phyloP scores from a whole-genome alignment of 306 rosid genomes.

The Crataegus laevigata region DNA sequence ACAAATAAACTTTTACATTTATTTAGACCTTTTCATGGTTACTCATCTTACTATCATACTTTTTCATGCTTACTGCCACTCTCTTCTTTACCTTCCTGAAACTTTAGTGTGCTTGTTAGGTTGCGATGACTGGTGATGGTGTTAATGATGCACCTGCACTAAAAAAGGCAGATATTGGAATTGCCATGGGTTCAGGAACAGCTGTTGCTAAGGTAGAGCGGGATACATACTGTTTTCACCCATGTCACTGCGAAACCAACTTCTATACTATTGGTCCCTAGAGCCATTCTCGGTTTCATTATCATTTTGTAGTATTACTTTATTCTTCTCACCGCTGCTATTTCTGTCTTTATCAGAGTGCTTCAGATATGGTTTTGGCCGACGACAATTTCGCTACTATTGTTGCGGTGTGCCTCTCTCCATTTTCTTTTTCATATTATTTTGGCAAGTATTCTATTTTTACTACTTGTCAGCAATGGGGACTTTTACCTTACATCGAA shows the following conservation, averaged over 20 bases:
- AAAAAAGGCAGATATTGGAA: slow-evolving; percentile 95
- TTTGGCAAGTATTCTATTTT: neutral
- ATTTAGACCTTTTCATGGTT: too few relatives aligned
- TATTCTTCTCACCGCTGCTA: slow-evolving; percentile 1
- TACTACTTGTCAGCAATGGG: neutral
- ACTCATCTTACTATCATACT: neutral
- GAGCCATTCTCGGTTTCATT: neutral
- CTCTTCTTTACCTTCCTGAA: neutral
- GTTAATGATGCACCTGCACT: slow-evolving; percentile 99
- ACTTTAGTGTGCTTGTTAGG: slow-evolving; percentile 40
- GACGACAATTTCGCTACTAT: slow-evolving; percentile 96
- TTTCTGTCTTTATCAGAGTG: slow-evolving; percentile 48
- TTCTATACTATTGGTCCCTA: neutral
- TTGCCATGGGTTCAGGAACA: slow-evolving; percentile 99
- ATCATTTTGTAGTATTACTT: neutral
- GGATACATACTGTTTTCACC: neutral
- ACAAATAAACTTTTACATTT: neutral
- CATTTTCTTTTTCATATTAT: neutral
- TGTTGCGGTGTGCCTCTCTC: slow-evolving; percentile 64
- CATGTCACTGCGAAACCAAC: neutral
- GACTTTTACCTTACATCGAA: neutral
- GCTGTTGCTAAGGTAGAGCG: slow-evolving; percentile 82
- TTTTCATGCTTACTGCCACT: neutral
- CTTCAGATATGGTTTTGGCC: slow-evolving; percentile 96
- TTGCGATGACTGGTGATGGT: slow-evolving; percentile 99